Base-by-base conservation (phyloP, 805 yeast genomes). In the Cyberlindnera lachancei region DNA sequence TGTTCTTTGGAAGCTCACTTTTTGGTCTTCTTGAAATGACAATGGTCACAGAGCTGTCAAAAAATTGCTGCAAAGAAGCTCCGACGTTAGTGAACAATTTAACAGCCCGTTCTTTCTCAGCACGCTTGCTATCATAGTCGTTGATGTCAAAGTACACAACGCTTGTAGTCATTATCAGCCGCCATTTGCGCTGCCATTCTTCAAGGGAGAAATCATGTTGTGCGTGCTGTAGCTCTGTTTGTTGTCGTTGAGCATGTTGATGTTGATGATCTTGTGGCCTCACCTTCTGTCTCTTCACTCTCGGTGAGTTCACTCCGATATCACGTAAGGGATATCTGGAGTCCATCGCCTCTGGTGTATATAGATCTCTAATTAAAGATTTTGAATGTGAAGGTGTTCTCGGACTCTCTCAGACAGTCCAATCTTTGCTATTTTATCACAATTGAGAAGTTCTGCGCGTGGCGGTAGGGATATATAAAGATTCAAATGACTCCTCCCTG, bases 21-120 rank as follows among this genome's bases (percentile, higher is more conserved):
- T 52, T 62, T 60, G 30, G 66, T 38, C 95, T 66, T 42, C 77
- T 67, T 11, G 92, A 75, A 15, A 90, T 73, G 18, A 90, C 87
- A 33, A 87, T 84, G 10, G 95, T 84, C 21, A 64, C 65, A 23
- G 61, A 62, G 18, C 58, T 53, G 44, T 75, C 77, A 46, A 76
- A 80, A 44, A 79, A 79, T 9, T 67, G 65, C 28, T 70, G 73
- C 18, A 78, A 63, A 13, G 62, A 63, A 8, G 82, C 79, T 10
- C 79, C 82, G 16, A 76, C 50, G 7, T 39, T 41, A 2, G 31
- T 35, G 24, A 51, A 50, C 23, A 48, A 53, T 21, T 48, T 45
- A 16, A 48, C 50, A 3, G 66, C 65, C 18, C 50, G 46, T 23
- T 51, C 52, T 21, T 53, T 53, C 23, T 65, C 70, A 29, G 46